These are phyloP conservation scores for Funneliformis geosporum DNA, from an alignment of 192 early-diverging fungal genomes.

Conservation along the genomic window DNA sequence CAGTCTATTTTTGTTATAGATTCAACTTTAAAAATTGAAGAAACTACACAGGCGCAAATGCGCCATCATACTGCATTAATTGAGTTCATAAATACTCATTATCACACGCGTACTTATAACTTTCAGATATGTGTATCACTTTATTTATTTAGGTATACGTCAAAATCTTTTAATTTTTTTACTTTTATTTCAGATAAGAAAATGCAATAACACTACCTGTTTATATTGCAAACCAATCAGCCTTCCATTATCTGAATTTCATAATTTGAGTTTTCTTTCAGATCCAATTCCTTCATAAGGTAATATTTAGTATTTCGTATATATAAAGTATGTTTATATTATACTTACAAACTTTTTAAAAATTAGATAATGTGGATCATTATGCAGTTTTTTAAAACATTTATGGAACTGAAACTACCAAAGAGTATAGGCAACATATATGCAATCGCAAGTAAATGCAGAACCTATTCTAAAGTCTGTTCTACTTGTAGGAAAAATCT, in stretches of 20 bases:
- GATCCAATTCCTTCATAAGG: not conserved
- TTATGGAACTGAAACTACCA: not conserved
- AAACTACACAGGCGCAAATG: not conserved
- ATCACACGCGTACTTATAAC: not conserved
- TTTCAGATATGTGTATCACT: too few relatives aligned
- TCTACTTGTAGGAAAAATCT: not conserved
- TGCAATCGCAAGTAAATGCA: not conserved
- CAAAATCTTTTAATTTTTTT: too few relatives aligned
- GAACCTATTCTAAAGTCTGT: not conserved
- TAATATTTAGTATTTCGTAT: not conserved
- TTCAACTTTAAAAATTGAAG: not conserved
- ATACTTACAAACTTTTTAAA: too few relatives aligned
- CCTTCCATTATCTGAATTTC: not conserved
- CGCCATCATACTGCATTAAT: not conserved
- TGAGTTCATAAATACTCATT: not conserved
- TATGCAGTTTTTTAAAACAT: not conserved
- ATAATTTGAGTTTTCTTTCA: not conserved
- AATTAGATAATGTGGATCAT: not conserved
- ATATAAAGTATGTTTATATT: not conserved
- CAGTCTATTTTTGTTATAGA: not conserved
- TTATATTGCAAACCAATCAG: not conserved
- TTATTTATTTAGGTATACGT: too few relatives aligned
- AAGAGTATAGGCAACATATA: not conserved
- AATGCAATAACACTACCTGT: not conserved
- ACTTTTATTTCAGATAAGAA: not conserved